Conservation (phyloP, 805 yeast genomes). For the Limtongia smithiae region DNA sequence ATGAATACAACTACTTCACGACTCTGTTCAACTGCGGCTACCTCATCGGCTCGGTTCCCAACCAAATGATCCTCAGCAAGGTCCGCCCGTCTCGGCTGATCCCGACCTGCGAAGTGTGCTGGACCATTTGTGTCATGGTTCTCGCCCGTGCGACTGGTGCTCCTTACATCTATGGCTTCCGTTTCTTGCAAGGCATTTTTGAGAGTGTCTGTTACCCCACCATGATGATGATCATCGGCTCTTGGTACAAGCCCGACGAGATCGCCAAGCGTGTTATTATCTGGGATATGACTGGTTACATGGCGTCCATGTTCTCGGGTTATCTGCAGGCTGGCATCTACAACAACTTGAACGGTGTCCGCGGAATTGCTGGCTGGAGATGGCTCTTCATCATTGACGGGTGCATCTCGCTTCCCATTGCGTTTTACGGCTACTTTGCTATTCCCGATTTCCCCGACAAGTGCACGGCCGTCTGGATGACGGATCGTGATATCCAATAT, state of each 20-base stretch:
- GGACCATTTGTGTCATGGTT: slow-evolving; percentile 11
- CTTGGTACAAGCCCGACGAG: slow-evolving; percentile 56
- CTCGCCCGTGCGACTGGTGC: slow-evolving; percentile 14
- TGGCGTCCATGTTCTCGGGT: slow-evolving; percentile 41
- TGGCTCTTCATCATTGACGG: slow-evolving; percentile 69
- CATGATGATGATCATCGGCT: slow-evolving; percentile 41
- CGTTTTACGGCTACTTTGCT: slow-evolving; percentile 37
- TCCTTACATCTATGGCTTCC: slow-evolving; percentile 48
- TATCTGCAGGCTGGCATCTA: slow-evolving; percentile 45
- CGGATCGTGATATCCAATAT: not conserved
- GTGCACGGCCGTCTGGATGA: slow-evolving; percentile 6
- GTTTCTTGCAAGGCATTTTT: slow-evolving; percentile 65
- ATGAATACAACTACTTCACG: slow-evolving; percentile 50
- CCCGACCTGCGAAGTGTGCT: slow-evolving; percentile 15
- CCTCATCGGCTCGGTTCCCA: slow-evolving; percentile 13
- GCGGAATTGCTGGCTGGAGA: slow-evolving; percentile 52
- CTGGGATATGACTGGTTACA: slow-evolving; percentile 5
- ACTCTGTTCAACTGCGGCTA: slow-evolving; percentile 17
- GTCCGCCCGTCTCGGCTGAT: slow-evolving; percentile 19
- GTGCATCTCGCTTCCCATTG: slow-evolving; percentile 42
- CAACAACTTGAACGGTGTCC: slow-evolving; percentile 40
- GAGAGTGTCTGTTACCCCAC: slow-evolving; percentile 45
- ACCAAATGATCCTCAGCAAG: slow-evolving; percentile 10
- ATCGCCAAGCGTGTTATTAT: slow-evolving; percentile 37
- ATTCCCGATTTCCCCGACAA: slow-evolving; percentile 13